These are phyloP conservation scores for Fusarium neocosmosporiellum DNA, from an alignment of 2,329 filamentous ascomycete species.

Conservation along the genomic window DNA sequence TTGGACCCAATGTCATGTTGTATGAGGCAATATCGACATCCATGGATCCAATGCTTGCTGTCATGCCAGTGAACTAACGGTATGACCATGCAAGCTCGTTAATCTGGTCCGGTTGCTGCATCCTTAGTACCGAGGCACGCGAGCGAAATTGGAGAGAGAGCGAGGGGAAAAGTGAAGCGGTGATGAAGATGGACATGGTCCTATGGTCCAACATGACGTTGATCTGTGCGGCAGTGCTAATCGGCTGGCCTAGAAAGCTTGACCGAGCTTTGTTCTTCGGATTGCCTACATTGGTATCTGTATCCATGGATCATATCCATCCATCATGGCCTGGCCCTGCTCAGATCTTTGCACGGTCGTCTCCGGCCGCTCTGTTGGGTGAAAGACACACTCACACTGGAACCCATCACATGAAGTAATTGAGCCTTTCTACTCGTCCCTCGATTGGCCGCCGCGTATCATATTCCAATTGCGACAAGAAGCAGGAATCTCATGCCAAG, in stretches of 20 bases:
- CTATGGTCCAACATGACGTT: slow-evolving; percentile 4
- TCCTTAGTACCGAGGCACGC: slow-evolving; percentile 20
- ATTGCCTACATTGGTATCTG: background rate
- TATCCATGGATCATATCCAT: background rate
- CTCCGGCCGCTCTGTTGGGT: background rate
- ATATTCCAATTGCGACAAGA: background rate
- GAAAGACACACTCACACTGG: background rate
- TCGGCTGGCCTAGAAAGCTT: slow-evolving; percentile 7
- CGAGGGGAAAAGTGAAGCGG: background rate
- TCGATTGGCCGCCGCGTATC: slow-evolving; percentile 23
- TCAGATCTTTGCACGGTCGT: background rate
- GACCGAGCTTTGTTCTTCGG: background rate
- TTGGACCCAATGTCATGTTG: slow-evolving; percentile 10
- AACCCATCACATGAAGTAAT: background rate
- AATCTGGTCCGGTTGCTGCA: slow-evolving; percentile 17
- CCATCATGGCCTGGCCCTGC: background rate
- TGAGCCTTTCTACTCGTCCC: background rate
- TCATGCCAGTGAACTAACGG: background rate
- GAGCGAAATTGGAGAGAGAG: slow-evolving; percentile 19
- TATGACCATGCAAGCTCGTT: slow-evolving; percentile 12
- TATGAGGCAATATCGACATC: slow-evolving; percentile 23
- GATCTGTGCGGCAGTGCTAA: slow-evolving; percentile 7
- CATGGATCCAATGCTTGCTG: too few relatives aligned
- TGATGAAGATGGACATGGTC: background rate
- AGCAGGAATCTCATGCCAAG: slow-evolving; percentile 3